Conservation (phyloP, 176 grass and related monocot species). For the Lolium perenne region DNA sequence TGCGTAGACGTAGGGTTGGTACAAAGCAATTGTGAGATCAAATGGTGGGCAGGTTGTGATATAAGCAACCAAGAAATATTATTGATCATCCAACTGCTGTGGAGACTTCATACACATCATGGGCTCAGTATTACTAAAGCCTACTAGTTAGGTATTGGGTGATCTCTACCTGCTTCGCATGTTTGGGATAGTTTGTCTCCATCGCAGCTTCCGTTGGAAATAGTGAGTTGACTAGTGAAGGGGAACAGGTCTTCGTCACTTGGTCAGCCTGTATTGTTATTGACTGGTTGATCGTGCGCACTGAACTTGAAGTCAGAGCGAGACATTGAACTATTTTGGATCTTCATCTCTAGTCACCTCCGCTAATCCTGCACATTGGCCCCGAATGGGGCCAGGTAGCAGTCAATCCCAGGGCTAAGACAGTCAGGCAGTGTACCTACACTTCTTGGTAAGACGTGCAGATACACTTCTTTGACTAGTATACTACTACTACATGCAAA, state of each 20-base stretch:
- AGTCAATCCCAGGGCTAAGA: background rate
- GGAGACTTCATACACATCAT: background rate
- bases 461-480: background rate
- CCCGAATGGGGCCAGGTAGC: background rate
- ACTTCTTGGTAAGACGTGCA: background rate
- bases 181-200: background rate
- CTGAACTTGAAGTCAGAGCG: background rate
- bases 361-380: background rate
- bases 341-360: background rate
- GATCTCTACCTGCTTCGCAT: background rate
- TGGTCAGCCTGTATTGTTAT: background rate
- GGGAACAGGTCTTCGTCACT: background rate
- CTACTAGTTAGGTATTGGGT: background rate
- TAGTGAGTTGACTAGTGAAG: background rate
- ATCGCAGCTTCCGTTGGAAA: background rate
- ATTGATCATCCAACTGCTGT: too few relatives aligned
- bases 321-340: background rate
- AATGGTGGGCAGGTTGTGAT: too few relatives aligned
- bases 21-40: too few relatives aligned
- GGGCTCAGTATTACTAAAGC: background rate
- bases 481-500: background rate
- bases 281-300: background rate
- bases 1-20: too few relatives aligned
- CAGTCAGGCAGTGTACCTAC: background rate
- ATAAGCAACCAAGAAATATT: too few relatives aligned